phyloP scores from a whole-genome alignment of 1,139 yeast species.

The Chernovozyma sophiae-reginae region DNA sequence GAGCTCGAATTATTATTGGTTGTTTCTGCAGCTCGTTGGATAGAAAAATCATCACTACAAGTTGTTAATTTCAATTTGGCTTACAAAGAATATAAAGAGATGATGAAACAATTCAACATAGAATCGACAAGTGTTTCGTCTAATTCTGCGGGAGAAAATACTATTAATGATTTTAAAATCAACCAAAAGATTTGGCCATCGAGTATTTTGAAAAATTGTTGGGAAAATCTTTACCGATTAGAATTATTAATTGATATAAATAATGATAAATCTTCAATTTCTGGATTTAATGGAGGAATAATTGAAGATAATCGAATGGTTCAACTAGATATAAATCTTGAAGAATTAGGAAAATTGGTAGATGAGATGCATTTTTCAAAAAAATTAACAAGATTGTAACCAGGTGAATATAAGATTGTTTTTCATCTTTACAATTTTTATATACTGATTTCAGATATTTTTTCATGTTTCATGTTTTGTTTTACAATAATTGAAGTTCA shows the following conservation, averaged over 20 bases:
- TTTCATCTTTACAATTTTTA: too few species aligned
- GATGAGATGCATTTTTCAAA: slow-evolving; percentile 28
- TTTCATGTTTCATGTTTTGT: too few species aligned
- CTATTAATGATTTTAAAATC: slow-evolving; percentile 33
- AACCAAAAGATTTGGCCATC: slow-evolving; percentile 47
- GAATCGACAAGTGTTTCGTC: slow-evolving; percentile 32
- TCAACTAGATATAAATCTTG: slow-evolving; percentile 43
- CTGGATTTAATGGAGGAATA: slow-evolving; percentile 34
- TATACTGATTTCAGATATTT: too few species aligned
- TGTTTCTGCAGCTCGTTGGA: slow-evolving; percentile 71
- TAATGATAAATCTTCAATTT: slow-evolving; percentile 17
- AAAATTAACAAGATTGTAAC: slow-evolving; percentile 26
- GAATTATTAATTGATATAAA: slow-evolving; percentile 32
- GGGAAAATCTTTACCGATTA: slow-evolving; percentile 45
- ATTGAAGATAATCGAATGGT: slow-evolving; percentile 46
- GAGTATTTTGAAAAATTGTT: slow-evolving; percentile 46
- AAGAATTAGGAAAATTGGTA: slow-evolving; percentile 35
- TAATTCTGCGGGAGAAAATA: slow-evolving; percentile 26
- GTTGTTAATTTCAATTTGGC: slow-evolving; percentile 70
- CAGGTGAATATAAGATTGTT: too few species aligned
- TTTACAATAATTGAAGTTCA: too few species aligned
- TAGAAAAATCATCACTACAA: slow-evolving; percentile 53
- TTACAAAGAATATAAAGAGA: slow-evolving; percentile 66
- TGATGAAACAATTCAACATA: slow-evolving; percentile 46
- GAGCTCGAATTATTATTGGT: slow-evolving; percentile 65